phyloP scores from a whole-genome alignment of 306 rosid species.

The Prunus fruticosa region DNA sequence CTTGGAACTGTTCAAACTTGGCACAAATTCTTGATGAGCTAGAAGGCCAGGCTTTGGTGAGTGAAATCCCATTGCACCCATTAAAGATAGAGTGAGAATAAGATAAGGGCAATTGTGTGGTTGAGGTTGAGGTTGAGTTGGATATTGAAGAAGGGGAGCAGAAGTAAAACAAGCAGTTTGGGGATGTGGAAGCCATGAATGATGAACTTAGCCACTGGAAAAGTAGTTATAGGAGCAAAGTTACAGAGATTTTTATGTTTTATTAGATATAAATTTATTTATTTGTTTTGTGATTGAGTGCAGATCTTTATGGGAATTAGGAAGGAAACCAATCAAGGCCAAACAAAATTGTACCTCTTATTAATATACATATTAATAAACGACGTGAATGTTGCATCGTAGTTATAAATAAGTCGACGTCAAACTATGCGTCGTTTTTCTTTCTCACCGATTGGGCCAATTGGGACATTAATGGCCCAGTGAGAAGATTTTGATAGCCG shows the following conservation, averaged over 20 bases:
- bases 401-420: neutral
- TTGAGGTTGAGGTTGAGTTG: constrained; percentile 46
- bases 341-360: neutral
- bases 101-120: constrained; percentile 47
- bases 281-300: neutral
- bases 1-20: constrained; percentile 84
- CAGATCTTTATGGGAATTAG: neutral
- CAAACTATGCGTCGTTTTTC: neutral
- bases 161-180: constrained; percentile 36
- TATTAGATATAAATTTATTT: neutral
- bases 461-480: neutral
- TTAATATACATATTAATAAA: neutral
- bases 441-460: neutral
- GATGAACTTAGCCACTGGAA: constrained; percentile 1
- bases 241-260: neutral
- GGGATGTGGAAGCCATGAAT: constrained; percentile 58
- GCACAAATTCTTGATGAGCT: constrained; percentile 44
- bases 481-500: constrained; percentile 41
- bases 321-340: neutral
- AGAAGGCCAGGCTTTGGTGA: constrained; percentile 17
- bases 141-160: constrained; percentile 28
- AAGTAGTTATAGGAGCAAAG: neutral
- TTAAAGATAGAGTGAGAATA: constrained; percentile 36
- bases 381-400: neutral
- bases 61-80: constrained; percentile 31